Evolutionary conservation across 768 basidiomycete genomes (phyloP).

Genomic region (Mycena indigotica): DNA sequence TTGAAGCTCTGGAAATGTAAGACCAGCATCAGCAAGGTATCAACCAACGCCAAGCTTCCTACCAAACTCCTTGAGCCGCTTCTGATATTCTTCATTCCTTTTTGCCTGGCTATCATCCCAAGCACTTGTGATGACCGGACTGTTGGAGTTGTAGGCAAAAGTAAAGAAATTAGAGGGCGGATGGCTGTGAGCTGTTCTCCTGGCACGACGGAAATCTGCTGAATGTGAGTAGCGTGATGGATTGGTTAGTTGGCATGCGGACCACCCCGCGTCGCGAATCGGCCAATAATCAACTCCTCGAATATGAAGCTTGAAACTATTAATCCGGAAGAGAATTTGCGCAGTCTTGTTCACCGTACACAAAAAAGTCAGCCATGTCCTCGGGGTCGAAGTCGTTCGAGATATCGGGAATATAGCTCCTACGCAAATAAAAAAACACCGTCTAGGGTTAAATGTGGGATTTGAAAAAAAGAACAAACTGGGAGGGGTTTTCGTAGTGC

Average conservation of each 20-base stretch:
- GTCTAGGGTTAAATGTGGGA: background rate
- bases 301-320: slow-evolving; percentile 35
- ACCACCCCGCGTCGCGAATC: background rate
- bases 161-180: background rate
- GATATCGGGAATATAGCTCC: slow-evolving; percentile 7
- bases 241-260: too few relatives aligned
- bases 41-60: slow-evolving; percentile 1
- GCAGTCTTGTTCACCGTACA: slow-evolving; percentile 17
- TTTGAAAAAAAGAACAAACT: slow-evolving; percentile 18
- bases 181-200: background rate
- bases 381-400: slow-evolving; percentile 32
- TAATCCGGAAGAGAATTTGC: background rate
- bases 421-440: background rate
- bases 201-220: background rate
- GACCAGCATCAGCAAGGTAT: background rate
- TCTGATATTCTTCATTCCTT: slow-evolving; percentile 35
- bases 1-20: slow-evolving; percentile 36
- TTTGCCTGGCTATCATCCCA: slow-evolving; percentile 26
- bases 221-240: background rate
- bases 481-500: slow-evolving; percentile 39
- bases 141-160: background rate
- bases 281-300: slow-evolving; percentile 31
- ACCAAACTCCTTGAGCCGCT: slow-evolving; percentile 39
- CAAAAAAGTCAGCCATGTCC: slow-evolving; percentile 34
- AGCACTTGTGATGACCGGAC: background rate